Percentiles rank a stretch among this genome's conserved stretches.
phyloP scores from a whole-genome alignment of 140 eudicot species.

The Cichorium intybus region DNA sequence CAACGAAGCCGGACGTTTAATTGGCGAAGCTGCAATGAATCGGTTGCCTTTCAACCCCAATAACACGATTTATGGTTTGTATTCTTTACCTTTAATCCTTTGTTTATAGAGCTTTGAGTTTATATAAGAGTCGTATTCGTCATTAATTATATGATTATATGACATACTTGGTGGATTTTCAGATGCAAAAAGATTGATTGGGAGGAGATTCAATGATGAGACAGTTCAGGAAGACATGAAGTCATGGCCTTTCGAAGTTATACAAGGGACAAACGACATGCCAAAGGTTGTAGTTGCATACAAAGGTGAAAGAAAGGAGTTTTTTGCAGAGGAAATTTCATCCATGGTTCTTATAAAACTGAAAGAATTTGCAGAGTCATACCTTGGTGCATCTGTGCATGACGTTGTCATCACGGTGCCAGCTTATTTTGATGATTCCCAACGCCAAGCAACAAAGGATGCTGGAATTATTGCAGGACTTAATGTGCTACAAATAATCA shows the following conservation, averaged over 20 bases:
- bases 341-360: no score
- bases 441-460: neutral
- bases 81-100: neutral
- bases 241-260: no score
- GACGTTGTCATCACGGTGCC: neutral
- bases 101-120: neutral
- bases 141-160: no score
- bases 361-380: neutral
- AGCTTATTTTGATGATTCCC: no score
- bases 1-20: neutral
- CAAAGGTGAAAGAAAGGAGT: neutral
- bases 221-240: no score
- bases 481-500: neutral
- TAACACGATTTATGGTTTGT: slow-evolving; percentile 10
- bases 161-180: no score
- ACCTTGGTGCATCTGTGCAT: neutral
- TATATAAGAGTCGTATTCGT: no score
- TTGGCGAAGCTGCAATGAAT: slow-evolving; percentile 3
- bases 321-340: no score
- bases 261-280: no score
- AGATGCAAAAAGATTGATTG: no score
- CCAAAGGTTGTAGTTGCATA: neutral
- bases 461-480: neutral
- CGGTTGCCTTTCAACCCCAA: neutral
- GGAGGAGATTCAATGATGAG: no score